A percentile compares a stretch with the other conserved stretches of the same genome.
phyloP scores from a whole-genome alignment of 1,139 yeast species.

The Taphrina confusa region DNA sequence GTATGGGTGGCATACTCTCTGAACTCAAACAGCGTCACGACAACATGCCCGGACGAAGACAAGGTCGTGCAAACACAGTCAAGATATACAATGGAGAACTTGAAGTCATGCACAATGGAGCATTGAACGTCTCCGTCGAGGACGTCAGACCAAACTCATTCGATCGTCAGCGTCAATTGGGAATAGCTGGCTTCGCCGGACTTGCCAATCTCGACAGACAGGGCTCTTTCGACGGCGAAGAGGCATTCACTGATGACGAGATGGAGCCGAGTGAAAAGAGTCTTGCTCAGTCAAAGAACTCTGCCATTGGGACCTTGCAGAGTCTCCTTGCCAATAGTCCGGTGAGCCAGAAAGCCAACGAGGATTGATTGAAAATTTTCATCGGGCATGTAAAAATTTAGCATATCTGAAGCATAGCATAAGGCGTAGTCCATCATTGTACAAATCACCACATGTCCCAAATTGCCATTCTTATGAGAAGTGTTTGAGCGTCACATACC shows the following conservation, averaged over 20 bases:
- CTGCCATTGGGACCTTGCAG: not conserved
- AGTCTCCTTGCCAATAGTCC: conserved; percentile 1
- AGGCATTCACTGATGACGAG: conserved; percentile 5
- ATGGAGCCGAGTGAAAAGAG: conserved; percentile 19
- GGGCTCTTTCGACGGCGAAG: not conserved
- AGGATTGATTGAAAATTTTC: not conserved
- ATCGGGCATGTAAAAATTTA: not conserved
- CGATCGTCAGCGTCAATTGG: conserved; percentile 2
- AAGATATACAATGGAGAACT: not conserved
- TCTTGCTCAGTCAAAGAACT: not conserved
- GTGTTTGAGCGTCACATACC: no score
- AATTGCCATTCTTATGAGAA: no score
- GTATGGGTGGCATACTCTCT: conserved; percentile 23
- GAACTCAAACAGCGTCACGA: not conserved
- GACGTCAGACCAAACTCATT: conserved; percentile 9
- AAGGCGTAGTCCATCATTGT: not conserved
- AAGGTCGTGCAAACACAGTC: conserved; percentile 10
- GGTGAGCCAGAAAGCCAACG: not conserved
- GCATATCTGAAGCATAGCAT: not conserved
- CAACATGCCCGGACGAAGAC: not conserved
- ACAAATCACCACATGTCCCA: not conserved
- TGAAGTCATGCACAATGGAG: conserved; percentile 1
- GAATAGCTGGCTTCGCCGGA: not conserved
- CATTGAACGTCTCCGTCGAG: conserved; percentile 10
- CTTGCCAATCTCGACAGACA: not conserved